Conservation (phyloP, 2,329 filamentous ascomycete genomes). For the Arthroderma uncinatum region DNA sequence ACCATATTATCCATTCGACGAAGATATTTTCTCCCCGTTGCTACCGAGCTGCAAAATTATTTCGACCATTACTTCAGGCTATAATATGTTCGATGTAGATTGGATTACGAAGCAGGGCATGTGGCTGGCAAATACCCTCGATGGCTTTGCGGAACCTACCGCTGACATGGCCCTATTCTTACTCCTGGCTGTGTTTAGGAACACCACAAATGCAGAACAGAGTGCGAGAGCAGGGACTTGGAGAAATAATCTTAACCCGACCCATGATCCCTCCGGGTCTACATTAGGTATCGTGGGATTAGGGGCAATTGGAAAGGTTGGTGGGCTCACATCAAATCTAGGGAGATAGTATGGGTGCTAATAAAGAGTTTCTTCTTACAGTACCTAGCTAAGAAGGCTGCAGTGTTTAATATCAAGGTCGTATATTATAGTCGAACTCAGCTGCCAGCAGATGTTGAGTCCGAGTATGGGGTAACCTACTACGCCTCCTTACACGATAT, state of each 20-base stretch:
- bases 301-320: slow-evolving; percentile 37
- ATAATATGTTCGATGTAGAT: slow-evolving; percentile 38
- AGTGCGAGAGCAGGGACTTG: slow-evolving; percentile 30
- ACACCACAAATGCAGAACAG: slow-evolving; percentile 34
- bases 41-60: slow-evolving; percentile 37
- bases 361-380: slow-evolving; percentile 6
- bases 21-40: slow-evolving; percentile 33
- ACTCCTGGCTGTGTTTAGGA: slow-evolving; percentile 38
- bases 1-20: slow-evolving; percentile 41
- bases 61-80: slow-evolving; percentile 38
- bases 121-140: slow-evolving; percentile 44
- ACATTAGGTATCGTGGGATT: slow-evolving; percentile 41
- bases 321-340: neutral
- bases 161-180: slow-evolving; percentile 42
- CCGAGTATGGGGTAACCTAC: slow-evolving; percentile 28
- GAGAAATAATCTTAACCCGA: slow-evolving; percentile 28
- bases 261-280: slow-evolving; percentile 35
- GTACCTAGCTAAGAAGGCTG: slow-evolving; percentile 32
- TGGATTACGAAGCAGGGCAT: slow-evolving; percentile 35
- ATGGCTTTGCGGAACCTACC: slow-evolving; percentile 45
- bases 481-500: slow-evolving; percentile 30
- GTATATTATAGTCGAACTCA: slow-evolving; percentile 35
- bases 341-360: neutral
- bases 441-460: slow-evolving; percentile 27
- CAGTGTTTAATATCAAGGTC: slow-evolving; percentile 36